These are phyloP conservation scores for Aaosphaeria pasadenensis DNA, from an alignment of 2,329 filamentous ascomycete genomes.

Conservation along the genomic window DNA sequence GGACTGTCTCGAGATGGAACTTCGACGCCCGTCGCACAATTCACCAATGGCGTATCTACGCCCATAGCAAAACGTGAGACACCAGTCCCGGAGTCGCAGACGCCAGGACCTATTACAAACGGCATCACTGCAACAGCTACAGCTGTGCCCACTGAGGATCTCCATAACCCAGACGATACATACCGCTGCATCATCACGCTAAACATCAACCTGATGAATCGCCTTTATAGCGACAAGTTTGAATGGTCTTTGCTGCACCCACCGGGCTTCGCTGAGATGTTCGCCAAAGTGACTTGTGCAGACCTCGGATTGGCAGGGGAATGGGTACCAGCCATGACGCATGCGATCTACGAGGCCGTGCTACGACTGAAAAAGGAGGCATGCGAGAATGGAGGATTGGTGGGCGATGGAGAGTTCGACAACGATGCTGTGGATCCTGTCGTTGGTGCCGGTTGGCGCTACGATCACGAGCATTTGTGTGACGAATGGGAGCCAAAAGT, in stretches of 20 bases:
- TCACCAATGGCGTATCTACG: constrained; percentile 56
- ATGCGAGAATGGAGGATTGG: constrained; percentile 83
- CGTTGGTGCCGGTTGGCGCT: constrained; percentile 90
- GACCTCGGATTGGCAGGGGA: constrained; percentile 87
- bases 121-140: constrained; percentile 70
- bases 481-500: constrained; percentile 53
- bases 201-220: constrained; percentile 87
- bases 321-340: constrained; percentile 91
- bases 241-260: constrained; percentile 95
- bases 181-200: constrained; percentile 91
- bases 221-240: constrained; percentile 94
- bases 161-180: constrained; percentile 86
- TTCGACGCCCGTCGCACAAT: constrained; percentile 44
- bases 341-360: constrained; percentile 95
- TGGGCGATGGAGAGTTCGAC: constrained; percentile 73
- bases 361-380: constrained; percentile 93
- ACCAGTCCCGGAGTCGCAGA: constrained; percentile 41
- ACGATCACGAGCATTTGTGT: constrained; percentile 84
- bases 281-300: constrained; percentile 88
- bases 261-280: constrained; percentile 85
- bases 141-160: constrained; percentile 62
- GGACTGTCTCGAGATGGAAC: constrained; percentile 51
- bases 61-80: constrained; percentile 47
- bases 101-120: constrained; percentile 47
- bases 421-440: constrained; percentile 76